These are phyloP conservation scores for Lasiosphaeria hispida DNA, from an alignment of 495 filamentous ascomycete genomes.

Conservation along the genomic window DNA sequence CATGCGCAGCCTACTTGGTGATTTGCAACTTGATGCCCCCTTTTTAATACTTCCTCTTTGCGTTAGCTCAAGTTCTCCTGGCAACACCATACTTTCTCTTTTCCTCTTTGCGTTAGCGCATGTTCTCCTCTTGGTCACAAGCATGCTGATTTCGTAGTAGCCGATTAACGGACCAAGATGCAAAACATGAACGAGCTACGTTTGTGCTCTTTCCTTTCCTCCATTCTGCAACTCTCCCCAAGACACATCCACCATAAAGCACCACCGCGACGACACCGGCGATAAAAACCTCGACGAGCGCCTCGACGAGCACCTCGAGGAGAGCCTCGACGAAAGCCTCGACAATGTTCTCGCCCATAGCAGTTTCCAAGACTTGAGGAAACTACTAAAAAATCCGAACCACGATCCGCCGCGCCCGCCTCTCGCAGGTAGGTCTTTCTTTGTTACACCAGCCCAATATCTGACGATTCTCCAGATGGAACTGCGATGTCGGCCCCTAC, in stretches of 20 bases:
- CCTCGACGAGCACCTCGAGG: too few relatives aligned
- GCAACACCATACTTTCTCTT: too few relatives aligned
- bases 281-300: too few relatives aligned
- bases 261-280: background rate
- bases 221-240: background rate
- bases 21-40: too few relatives aligned
- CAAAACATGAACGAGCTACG: background rate
- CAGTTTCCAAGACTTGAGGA: background rate
- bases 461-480: slow-evolving; percentile 3
- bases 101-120: too few relatives aligned
- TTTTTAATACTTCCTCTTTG: background rate
- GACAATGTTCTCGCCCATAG: background rate
- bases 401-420: background rate
- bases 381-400: background rate
- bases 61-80: too few relatives aligned
- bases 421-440: background rate
- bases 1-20: too few relatives aligned
- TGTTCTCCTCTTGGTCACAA: too few relatives aligned
- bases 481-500: background rate
- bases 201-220: background rate
- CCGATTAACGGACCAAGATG: background rate
- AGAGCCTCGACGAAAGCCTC: too few relatives aligned
- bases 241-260: background rate
- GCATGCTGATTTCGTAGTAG: background rate
- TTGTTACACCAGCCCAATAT: background rate